phyloP scores from a whole-genome alignment of 2,329 filamentous ascomycete genomes.

The Fusarium papillatum region DNA sequence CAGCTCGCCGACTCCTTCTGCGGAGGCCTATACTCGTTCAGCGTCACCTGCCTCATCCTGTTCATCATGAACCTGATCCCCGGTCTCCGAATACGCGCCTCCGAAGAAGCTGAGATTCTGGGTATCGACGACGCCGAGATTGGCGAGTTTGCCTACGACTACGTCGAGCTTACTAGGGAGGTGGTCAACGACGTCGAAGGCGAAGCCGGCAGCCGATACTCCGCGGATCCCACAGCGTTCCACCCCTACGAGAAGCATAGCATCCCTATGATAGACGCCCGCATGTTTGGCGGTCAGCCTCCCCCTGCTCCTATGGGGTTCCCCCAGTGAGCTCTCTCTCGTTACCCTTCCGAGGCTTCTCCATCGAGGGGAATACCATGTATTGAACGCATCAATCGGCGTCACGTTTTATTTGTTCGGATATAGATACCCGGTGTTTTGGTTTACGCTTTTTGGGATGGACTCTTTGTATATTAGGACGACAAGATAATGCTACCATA shows the following conservation, averaged over 20 bases:
- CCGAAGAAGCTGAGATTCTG: conserved; percentile 83
- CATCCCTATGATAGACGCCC: conserved; percentile 61
- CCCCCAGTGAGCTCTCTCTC: conserved; percentile 30
- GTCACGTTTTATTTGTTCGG: conserved; percentile 36
- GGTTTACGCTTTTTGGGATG: conserved; percentile 12
- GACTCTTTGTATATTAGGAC: conserved; percentile 28
- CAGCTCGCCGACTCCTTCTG: conserved; percentile 86
- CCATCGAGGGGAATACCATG: background rate
- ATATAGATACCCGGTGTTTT: conserved; percentile 45
- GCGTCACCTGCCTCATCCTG: conserved; percentile 82
- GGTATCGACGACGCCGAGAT: conserved; percentile 93
- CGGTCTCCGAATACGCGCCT: conserved; percentile 79
- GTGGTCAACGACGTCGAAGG: conserved; percentile 62
- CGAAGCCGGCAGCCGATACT: conserved; percentile 59
- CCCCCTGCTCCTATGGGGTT: conserved; percentile 39
- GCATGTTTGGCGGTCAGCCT: conserved; percentile 53
- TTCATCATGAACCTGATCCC: conserved; percentile 86
- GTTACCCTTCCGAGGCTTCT: background rate
- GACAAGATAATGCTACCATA: conserved; percentile 3
- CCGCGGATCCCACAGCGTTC: conserved; percentile 54
- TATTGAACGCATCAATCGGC: conserved; percentile 38
- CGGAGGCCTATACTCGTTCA: conserved; percentile 84
- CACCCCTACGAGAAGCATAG: conserved; percentile 63
- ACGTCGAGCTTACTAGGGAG: conserved; percentile 83
- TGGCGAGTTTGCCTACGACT: conserved; percentile 96